These are phyloP conservation scores for Bolboschoenoplectus hybrid DNA, from an alignment of 202 grass and related monocot genomes.

Conservation along the genomic window DNA sequence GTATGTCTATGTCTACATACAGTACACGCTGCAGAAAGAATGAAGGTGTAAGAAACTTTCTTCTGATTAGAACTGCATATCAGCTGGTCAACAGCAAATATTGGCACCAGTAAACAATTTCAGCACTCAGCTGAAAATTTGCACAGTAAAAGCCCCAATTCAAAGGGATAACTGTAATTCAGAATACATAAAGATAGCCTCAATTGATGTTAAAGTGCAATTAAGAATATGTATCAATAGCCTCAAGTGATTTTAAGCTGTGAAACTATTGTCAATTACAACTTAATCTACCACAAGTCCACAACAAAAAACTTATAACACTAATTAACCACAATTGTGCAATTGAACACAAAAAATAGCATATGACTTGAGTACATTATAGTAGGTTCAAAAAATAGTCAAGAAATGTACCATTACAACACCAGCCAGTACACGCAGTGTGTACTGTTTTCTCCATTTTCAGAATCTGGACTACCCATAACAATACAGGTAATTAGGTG, in stretches of 20 bases:
- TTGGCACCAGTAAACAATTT: not conserved
- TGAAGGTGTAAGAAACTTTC: not conserved
- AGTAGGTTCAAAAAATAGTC: not conserved
- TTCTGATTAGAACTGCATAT: not conserved
- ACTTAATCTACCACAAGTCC: not conserved
- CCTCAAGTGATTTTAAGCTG: not conserved
- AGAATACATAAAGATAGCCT: not conserved
- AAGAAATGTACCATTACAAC: not conserved
- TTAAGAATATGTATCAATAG: not conserved
- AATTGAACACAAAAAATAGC: not conserved
- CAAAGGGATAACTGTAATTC: not conserved
- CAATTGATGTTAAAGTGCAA: not conserved
- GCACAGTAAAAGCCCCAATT: too few relatives aligned
- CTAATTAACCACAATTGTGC: not conserved
- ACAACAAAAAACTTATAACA: not conserved
- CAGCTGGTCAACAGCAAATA: not conserved
- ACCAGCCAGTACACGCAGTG: not conserved
- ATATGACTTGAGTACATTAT: not conserved
- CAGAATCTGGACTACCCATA: not conserved
- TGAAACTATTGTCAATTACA: slow-evolving; percentile 6
- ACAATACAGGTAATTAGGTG: not conserved
- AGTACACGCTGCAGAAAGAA: slow-evolving; percentile 67
- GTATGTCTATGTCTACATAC: slow-evolving; percentile 91
- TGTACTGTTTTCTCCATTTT: not conserved
- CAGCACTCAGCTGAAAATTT: slow-evolving; percentile 1